Evolutionary conservation across 108 stramenopile genomes (phyloP), one percentile per base, ranked within the genome.

Genomic region (Stephanodiscus triporus): DNA sequence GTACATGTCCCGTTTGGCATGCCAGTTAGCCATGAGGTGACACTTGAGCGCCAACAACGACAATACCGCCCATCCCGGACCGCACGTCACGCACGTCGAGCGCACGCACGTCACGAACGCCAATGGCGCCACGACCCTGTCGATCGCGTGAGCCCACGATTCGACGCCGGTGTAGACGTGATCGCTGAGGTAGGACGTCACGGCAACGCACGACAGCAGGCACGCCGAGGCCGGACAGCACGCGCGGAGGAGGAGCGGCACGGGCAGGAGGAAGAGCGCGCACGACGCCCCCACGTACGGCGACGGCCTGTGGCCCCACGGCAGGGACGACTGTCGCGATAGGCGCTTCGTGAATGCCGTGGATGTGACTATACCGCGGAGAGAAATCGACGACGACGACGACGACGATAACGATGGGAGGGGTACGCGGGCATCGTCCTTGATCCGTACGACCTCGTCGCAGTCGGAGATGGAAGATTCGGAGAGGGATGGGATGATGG

Each of bases 141-240:
- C 81, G n/a, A 82, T 9, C 1, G 54, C 36, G 48, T 82, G 75
- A 14, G 65, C 66, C 8, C 48, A 67, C 13, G 81, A 82, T 45
- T 82, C 81, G 2, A 82, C n/a, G 2, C 81, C 81, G 36, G 77
- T 82, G 30, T 78, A 82, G 17, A 73, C 72, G 26, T 82, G 77
- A 78, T 82, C 81, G 54, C 77, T 78, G 23, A 78, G 48, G 51
- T 67, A 82, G 34, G 77, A 78, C 8, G 81, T 65, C 6, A 78
- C 53, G 0, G 81, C 68, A 2, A 82, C 81, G 5, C 20, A 22
- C 14, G 47, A 42, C 0, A 82, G 53, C 11, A 76, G 54, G 5
- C 37, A 34, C 22, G 81, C 81, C 10, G 81, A 63, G 30, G 62
- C 19, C 17, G 37, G 61, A 54, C 48, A 67, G 22, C 76, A 78